These are phyloP conservation scores for Rhodocollybia butyracea DNA, from an alignment of 768 basidiomycete species.

Conservation along the genomic window DNA sequence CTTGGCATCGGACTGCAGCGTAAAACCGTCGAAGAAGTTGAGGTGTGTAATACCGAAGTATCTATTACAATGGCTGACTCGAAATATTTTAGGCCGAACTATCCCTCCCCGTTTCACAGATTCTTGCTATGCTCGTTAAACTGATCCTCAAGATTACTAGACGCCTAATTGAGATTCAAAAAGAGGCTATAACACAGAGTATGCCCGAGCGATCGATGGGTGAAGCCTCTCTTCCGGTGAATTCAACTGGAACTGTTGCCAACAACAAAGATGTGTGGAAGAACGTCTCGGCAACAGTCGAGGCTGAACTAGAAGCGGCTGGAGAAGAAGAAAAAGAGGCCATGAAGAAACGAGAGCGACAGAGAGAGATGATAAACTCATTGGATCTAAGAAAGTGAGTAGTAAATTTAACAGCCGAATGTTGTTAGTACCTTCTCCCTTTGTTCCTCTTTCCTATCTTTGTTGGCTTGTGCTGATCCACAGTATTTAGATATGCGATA, in stretches of 20 bases:
- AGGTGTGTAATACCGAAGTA: conserved; percentile 58
- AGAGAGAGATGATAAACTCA: conserved; percentile 83
- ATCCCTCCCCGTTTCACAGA: conserved; percentile 80
- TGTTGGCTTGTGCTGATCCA: background rate
- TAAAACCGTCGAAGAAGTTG: conserved; percentile 86
- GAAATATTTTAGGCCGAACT: conserved; percentile 85
- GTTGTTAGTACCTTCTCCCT: conserved; percentile 12
- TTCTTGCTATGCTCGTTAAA: conserved; percentile 89
- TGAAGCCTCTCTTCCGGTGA: conserved; percentile 11
- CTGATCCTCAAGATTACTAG: conserved; percentile 82
- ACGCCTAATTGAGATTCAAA: conserved; percentile 72
- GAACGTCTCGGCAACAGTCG: conserved; percentile 44
- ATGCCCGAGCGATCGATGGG: conserved; percentile 41
- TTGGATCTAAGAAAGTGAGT: conserved; percentile 87
- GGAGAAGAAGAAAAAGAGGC: conserved; percentile 69
- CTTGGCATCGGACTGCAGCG: conserved; percentile 87
- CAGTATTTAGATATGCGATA: conserved; percentile 64
- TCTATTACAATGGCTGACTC: too few relatives aligned
- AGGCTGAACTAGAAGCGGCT: conserved; percentile 74
- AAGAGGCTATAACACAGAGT: conserved; percentile 66
- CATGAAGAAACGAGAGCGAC: conserved; percentile 58
- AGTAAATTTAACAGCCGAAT: background rate
- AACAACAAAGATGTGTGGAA: conserved; percentile 31
- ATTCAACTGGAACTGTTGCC: background rate
- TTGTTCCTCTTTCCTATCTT: conserved; percentile 1